Evolutionary conservation across 1,284 basidiomycete species (phyloP), one percentile per base, ranked within the genome.

Genomic region (Ustilago curta): DNA sequence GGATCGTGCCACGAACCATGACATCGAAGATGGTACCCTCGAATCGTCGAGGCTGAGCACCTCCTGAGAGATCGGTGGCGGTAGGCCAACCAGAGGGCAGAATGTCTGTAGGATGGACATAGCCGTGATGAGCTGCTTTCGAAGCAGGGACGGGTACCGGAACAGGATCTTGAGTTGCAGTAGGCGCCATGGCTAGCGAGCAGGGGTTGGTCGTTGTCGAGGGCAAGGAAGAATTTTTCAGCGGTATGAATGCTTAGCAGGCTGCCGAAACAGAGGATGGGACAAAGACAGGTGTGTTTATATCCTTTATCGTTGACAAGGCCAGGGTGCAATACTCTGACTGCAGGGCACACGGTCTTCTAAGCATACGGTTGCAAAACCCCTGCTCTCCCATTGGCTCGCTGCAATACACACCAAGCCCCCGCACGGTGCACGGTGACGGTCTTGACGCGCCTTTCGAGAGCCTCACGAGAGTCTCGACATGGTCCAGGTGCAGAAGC

Each of bases 11-110:
- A 7, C 63, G 57, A 4, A 59, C 56, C 63, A 66, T 66, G 25
- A 59, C 63, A 29, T 59, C 63, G 21, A 59, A 66, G 53, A 66
- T 66, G 63, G 57, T 66, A 21, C 63, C 63, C 43, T 66, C 63
- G 39, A 66, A 66, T n/a, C 63, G 56, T n/a, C 63, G 63, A 12
- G 63, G 63, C 45, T 66, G 63, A 11, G 63, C 63, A 32, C 63
- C 63, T 18, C 63, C 63, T 1, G 63, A 66, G 19, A 66, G 63
- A 43, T 66, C 63, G 35, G 63, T 66, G 32, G 63, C 63, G n/a
- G 63, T 66, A 9, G 63, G 63, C 63, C 63, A 66, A 25, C 63
- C 63, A 16, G 57, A 59, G 16, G 63, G 63, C 8, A 66, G 57
- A 18, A 66, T 66, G 45, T 66, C 63, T 19, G 51, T 66, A 16